Base-by-base conservation (phyloP, 75 land plant genomes). In the Isoetes taiwanensis region DNA sequence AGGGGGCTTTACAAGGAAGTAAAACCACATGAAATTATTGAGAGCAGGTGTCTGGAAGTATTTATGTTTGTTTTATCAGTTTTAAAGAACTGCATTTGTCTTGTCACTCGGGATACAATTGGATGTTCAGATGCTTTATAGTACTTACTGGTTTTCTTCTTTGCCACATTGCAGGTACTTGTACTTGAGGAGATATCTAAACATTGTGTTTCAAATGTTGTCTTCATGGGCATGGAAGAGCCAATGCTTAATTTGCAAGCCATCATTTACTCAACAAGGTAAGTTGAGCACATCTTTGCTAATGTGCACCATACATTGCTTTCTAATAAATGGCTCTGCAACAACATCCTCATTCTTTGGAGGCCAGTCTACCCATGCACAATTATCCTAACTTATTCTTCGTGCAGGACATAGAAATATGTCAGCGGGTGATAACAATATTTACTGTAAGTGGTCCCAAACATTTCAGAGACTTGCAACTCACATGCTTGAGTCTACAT, bases 11-110 rank as follows among this genome's bases (percentile, higher is more conserved):
- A 46, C 50, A n/a, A 5, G 50, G 23, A 46, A 5, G 6, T 46
- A n/a, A 46, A 46, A n/a, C 50, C 50, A 46, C 50, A 46, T n/a
- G 50, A 46, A 23, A 46, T 46, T 19, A 46, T 46, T n/a, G 50
- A n/a, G n/a, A 46, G 50, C 50, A 46, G 50, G 50, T 46, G 6
- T n/a, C n/a, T n/a, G n/a, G n/a, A n/a, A n/a, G n/a, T n/a, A n/a
- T n/a, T n/a, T n/a, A n/a, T n/a, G n/a, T n/a, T n/a, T n/a, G n/a
- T n/a, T n/a, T n/a, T n/a, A n/a, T n/a, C n/a, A n/a, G n/a, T n/a
- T n/a, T n/a, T n/a, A n/a, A n/a, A n/a, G n/a, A n/a, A n/a, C n/a
- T n/a, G n/a, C n/a, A n/a, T n/a, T n/a, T n/a, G n/a, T n/a, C n/a
- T n/a, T n/a, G n/a, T n/a, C n/a, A n/a, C n/a, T n/a, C n/a, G n/a